Evolutionary conservation across 768 basidiomycete genomes (phyloP), one percentile per base, ranked within the genome.

Genomic region (Chalciporus piperatus): DNA sequence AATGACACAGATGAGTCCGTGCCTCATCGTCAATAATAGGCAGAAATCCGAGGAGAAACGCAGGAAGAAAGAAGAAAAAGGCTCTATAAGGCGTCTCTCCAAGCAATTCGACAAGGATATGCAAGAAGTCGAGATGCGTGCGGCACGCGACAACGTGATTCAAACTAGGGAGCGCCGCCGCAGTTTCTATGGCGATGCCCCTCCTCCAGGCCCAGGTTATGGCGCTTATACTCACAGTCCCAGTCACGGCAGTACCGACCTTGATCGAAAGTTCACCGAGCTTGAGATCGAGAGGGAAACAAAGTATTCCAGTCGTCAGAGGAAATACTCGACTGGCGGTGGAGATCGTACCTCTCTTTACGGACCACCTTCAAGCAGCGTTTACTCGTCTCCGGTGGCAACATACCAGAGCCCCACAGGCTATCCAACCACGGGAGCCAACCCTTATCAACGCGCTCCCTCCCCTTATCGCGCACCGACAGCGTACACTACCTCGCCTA

Each of bases 141-240:
- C 74, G 25, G 82, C 79, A 22, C 81, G 83, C 41, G 85, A 83
- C 55, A 73, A 75, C 38, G 84, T 85, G 61, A 70, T 74, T 5
- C 72, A 79, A 41, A 63, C 58, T 14, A 64, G 66, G 47, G 79
- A 83, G 60, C 76, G 81, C 43, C 76, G 82, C 45, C 79, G 75
- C 59, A 84, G 82, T 58, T 77, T 81, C 63, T 72, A 76, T 38
- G 73, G 76, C 9, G 60, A 68, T 32, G 56, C 65, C 7, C 55
- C 66, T 38, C 64, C 70, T 45, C 48, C 59, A 4, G 22, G 22
- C 40, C 14, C 40, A 68, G 60, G 60, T 16, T 59, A 68, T 32
- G 62, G 64, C 6, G 58, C 61, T 39, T 70, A 56, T 44, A 0
- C 59, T 28, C 58, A 66, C 35, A 69, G 62, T 25, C 60, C 66